Evolutionary conservation across 768 basidiomycete genomes (phyloP), one percentile per base, ranked within the genome.

Genomic region (Mycena venus): DNA sequence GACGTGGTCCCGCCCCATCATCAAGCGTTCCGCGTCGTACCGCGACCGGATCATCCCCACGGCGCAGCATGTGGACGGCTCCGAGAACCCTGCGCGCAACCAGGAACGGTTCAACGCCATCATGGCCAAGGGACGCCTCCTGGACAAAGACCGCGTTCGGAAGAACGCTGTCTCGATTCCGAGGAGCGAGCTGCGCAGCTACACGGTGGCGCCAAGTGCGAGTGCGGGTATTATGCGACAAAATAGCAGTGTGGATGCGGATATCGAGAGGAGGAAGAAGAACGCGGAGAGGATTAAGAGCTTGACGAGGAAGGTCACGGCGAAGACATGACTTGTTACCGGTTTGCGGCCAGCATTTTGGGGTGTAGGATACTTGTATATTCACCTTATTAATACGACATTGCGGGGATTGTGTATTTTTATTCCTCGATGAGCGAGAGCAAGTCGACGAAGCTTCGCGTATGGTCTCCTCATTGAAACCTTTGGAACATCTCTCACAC

Each of bases 81-180:
- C 44, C 19, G 84, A 84, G 42, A 79, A 1, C 79, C n/a, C 78
- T 80, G 19, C 83, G 84, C 47, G 82, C 83, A 25, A 80, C 78
- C 53, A 85, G 84, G 92, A 93, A 79, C 88, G 88, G 78, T 86
- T 95, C 76, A 92, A 91, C 77, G 87, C 91, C 17, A 95, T 95
- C 68, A 84, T 94, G 68, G 92, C 91, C 12, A 87, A 91, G 65
- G 93, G 91, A 36, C 90, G 88, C 80, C 91, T 91, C 77, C 86
- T 83, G 72, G 95, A 96, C 78, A 94, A 90, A 86, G 87, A 89
- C 59, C 86, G 92, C 23, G 89, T 93, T 66, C 88, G 91, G 81
- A 92, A 91, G 87, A 94, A 96, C 68, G 94, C 94, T 3, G 96
- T 96, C 38, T 89, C 90, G 85, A 96, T 97, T 68, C 96, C 96